phyloP scores from a whole-genome alignment of 2,329 filamentous ascomycete genomes.

The Aspergillus japonicus region DNA sequence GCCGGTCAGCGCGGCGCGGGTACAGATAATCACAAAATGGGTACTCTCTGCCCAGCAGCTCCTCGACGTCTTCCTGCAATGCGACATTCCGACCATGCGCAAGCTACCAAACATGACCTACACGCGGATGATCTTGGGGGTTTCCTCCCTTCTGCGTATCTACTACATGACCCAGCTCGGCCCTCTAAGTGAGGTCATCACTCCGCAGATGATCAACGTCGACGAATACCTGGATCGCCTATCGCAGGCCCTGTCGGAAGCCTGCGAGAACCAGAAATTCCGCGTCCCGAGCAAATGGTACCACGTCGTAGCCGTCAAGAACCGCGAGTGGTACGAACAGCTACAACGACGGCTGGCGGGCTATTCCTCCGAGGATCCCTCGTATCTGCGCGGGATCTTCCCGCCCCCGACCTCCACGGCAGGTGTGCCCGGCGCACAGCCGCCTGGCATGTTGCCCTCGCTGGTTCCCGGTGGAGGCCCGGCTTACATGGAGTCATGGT shows the following conservation, averaged over 20 bases:
- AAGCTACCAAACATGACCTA: conserved; percentile 4
- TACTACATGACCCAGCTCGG: conserved; percentile 1
- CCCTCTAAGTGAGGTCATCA: background rate
- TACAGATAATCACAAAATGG: conserved; percentile 2
- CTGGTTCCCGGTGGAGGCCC: background rate
- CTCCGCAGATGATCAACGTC: conserved; percentile 1
- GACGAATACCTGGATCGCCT: conserved; percentile 2
- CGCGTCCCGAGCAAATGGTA: conserved; percentile 7
- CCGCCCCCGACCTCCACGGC: background rate
- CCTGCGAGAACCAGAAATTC: background rate
- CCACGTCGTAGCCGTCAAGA: conserved; percentile 1
- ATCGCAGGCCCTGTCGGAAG: background rate
- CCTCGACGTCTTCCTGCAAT: background rate
- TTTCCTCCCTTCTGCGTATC: background rate
- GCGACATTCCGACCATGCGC: conserved; percentile 2
- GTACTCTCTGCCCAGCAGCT: conserved; percentile 1
- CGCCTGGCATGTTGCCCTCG: background rate
- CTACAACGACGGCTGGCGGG: background rate
- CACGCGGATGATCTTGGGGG: background rate
- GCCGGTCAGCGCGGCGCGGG: background rate
- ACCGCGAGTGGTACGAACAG: conserved; percentile 3
- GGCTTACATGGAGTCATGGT: background rate
- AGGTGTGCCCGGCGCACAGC: background rate
- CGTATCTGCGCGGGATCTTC: background rate
- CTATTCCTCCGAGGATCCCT: background rate